A percentile compares a stretch with the other conserved stretches of the same genome.
These are phyloP conservation scores for Dentipellis fragilis DNA, from an alignment of 768 basidiomycete genomes.

Conservation along the genomic window DNA sequence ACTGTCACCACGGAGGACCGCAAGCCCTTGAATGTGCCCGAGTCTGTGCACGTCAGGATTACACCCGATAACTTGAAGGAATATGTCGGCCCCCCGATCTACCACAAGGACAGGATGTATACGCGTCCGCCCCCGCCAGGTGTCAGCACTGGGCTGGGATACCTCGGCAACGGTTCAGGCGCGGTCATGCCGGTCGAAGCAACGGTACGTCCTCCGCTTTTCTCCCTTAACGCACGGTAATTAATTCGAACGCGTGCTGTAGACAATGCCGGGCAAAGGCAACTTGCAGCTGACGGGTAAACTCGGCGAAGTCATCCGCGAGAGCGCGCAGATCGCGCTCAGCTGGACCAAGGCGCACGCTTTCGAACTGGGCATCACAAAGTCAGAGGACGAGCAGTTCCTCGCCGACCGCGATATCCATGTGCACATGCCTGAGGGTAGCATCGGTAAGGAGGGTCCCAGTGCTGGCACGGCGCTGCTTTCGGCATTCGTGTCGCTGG, in stretches of 20 bases:
- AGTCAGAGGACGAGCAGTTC: constrained; percentile 60
- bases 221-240: too few relatives aligned
- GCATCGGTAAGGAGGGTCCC: constrained; percentile 91
- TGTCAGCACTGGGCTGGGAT: constrained; percentile 91
- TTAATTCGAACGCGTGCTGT: neutral
- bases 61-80: constrained; percentile 86
- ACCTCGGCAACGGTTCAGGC: constrained; percentile 92
- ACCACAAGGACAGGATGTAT: constrained; percentile 93
- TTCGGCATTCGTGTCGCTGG: constrained; percentile 84
- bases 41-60: constrained; percentile 68
- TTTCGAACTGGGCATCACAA: constrained; percentile 78
- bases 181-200: constrained; percentile 97
- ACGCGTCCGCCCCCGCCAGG: constrained; percentile 73
- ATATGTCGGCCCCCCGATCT: constrained; percentile 92
- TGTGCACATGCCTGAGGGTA: constrained; percentile 95
- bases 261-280: constrained; percentile 97
- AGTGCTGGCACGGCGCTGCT: constrained; percentile 93
- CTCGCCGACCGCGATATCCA: constrained; percentile 84
- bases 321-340: constrained; percentile 90
- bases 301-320: constrained; percentile 94
- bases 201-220: constrained; percentile 44
- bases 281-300: constrained; percentile 89
- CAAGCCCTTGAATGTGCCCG: constrained; percentile 73
- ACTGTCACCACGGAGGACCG: constrained; percentile 74
- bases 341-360: constrained; percentile 92